A percentile compares a stretch with the other conserved stretches of the same genome.
Conservation (phyloP, 139 green algal species). For the Tetratostichococcus sp. region DNA sequence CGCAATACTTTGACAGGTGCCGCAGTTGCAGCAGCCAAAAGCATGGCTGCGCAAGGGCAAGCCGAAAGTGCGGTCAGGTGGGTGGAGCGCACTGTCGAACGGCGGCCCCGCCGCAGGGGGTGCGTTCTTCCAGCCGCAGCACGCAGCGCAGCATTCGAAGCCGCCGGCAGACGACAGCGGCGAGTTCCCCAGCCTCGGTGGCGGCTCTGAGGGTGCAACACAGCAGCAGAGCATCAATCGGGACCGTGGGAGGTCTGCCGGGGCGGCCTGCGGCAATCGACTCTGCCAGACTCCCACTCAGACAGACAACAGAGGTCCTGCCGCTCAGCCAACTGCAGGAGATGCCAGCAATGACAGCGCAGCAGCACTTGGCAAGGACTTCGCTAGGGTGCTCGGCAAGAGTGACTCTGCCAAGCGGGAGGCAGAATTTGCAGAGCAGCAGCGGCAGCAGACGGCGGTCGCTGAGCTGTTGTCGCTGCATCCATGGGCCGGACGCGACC, state of each 20-base stretch:
- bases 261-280: too few species aligned
- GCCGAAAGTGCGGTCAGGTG: not conserved
- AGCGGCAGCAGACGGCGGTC: not conserved
- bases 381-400: not conserved
- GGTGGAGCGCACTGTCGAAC: not conserved
- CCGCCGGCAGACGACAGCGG: not conserved
- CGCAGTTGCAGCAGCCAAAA: not conserved
- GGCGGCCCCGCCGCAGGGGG: too few species aligned
- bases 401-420: not conserved
- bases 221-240: too few species aligned
- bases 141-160: not conserved
- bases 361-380: not conserved
- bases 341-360: too few species aligned
- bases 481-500: not conserved
- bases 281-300: too few species aligned
- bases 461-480: slow-evolving; percentile 15
- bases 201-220: not conserved
- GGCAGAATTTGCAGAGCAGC: not conserved
- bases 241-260: too few species aligned
- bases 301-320: too few species aligned
- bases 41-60: not conserved
- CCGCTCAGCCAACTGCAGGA: too few species aligned
- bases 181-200: not conserved
- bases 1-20: too few species aligned
- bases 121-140: not conserved